phyloP scores from a whole-genome alignment of 2,329 filamentous ascomycete species.

The Nannizziopsis barbatae region DNA sequence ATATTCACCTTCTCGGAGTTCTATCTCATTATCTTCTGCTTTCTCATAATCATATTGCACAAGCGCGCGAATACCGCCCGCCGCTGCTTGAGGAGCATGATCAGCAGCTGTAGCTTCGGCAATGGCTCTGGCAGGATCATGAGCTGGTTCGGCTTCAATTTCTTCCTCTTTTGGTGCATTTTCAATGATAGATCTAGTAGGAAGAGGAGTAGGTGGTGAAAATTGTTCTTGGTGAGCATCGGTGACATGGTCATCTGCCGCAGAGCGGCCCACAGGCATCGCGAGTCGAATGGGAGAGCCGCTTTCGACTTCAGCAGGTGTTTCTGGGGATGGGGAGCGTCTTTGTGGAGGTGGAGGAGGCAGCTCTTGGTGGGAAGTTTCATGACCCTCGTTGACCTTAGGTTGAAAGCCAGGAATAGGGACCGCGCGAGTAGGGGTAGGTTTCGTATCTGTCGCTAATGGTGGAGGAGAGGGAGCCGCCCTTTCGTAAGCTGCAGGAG shows the following conservation, averaged over 20 bases:
- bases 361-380: conserved; percentile 26
- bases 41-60: conserved; percentile 95
- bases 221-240: conserved; percentile 35
- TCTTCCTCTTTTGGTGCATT: conserved; percentile 54
- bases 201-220: conserved; percentile 41
- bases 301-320: conserved; percentile 42
- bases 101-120: conserved; percentile 45
- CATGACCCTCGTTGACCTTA: conserved; percentile 43
- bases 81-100: conserved; percentile 29
- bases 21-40: conserved; percentile 92
- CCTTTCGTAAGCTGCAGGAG: conserved; percentile 27
- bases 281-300: conserved; percentile 74
- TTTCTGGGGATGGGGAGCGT: conserved; percentile 32
- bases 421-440: conserved; percentile 55
- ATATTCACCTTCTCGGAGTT: conserved; percentile 75
- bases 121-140: conserved; percentile 51
- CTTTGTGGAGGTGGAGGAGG: conserved; percentile 37
- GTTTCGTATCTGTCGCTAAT: conserved; percentile 57
- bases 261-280: conserved; percentile 64
- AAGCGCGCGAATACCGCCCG: conserved; percentile 58
- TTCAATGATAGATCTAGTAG: conserved; percentile 51
- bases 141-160: conserved; percentile 51
- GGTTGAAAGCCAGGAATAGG: conserved; percentile 66
- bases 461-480: conserved; percentile 46
- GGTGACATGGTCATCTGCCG: conserved; percentile 34